Conservation (phyloP, 148 eudicot genomes). For the Heliosperma pusillum region DNA sequence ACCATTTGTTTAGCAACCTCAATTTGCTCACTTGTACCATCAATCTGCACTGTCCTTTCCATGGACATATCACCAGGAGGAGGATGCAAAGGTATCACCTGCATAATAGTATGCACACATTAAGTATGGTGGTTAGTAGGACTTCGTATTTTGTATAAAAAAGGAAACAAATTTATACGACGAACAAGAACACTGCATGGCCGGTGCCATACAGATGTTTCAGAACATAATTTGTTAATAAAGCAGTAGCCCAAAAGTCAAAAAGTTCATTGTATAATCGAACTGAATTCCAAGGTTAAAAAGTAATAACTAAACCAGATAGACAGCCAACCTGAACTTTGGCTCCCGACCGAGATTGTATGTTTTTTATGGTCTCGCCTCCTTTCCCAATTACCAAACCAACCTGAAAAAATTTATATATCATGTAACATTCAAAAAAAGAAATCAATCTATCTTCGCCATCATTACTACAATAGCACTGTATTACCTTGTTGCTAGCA, state of each 20-base stretch:
- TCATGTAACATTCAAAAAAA: constrained; percentile 10
- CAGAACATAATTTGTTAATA: not conserved
- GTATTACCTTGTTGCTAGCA: constrained; percentile 77
- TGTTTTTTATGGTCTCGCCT: constrained; percentile 92
- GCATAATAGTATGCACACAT: not conserved
- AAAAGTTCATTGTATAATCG: not conserved
- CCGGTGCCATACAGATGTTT: not conserved
- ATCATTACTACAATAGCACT: not conserved
- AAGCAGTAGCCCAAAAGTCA: not conserved
- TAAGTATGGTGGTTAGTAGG: not conserved
- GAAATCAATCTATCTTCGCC: not conserved
- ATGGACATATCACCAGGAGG: constrained; percentile 84
- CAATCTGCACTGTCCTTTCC: constrained; percentile 92
- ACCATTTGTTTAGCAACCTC: constrained; percentile 88
- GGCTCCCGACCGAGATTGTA: constrained; percentile 81
- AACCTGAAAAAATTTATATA: constrained; percentile 50
- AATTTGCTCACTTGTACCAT: constrained; percentile 84
- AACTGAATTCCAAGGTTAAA: not conserved
- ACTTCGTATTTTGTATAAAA: not conserved
- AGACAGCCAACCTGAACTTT: constrained; percentile 70
- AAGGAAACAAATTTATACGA: not conserved
- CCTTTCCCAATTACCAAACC: constrained; percentile 96
- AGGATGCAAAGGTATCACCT: constrained; percentile 93
- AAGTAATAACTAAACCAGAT: not conserved
- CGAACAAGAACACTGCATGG: not conserved